Evolutionary conservation across 441 rosid genomes (phyloP).

Genomic region (Gossypium aridum): DNA sequence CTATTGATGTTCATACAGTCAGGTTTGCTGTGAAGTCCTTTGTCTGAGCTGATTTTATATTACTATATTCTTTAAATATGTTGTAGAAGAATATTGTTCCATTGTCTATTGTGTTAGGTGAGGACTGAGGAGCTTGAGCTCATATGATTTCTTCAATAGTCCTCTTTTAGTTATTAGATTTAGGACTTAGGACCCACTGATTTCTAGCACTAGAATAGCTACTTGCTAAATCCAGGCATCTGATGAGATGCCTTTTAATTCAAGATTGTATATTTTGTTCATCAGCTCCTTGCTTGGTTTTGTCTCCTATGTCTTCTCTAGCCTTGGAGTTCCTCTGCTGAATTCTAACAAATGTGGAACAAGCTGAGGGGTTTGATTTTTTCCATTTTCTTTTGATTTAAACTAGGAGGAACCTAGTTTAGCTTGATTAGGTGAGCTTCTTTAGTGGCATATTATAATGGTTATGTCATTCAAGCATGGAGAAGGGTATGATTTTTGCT

Average conservation of each 20-base stretch:
- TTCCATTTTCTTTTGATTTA: not conserved
- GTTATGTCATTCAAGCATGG: not conserved
- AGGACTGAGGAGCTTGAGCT: not conserved
- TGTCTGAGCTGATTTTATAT: not conserved
- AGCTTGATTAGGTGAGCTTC: not conserved
- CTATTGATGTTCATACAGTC: conserved; percentile 53
- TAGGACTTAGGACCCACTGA: not conserved
- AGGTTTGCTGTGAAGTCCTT: conserved; percentile 35
- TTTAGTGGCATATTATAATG: not conserved
- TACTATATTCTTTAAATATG: not conserved
- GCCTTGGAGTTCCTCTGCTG: not conserved
- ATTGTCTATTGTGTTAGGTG: not conserved
- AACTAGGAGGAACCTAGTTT: not conserved
- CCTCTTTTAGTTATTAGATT: not conserved
- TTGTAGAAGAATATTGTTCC: not conserved
- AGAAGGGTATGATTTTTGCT: not conserved
- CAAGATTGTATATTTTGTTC: not conserved
- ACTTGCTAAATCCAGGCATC: not conserved
- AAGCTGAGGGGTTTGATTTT: not conserved
- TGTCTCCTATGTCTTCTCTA: not conserved
- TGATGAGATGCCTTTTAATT: not conserved
- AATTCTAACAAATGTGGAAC: not conserved
- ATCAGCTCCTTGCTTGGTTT: conserved; percentile 1
- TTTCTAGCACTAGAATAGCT: not conserved
- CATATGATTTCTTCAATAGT: conserved; percentile 9